phyloP scores from a whole-genome alignment of 306 rosid species.

The Rosa lucieae region DNA sequence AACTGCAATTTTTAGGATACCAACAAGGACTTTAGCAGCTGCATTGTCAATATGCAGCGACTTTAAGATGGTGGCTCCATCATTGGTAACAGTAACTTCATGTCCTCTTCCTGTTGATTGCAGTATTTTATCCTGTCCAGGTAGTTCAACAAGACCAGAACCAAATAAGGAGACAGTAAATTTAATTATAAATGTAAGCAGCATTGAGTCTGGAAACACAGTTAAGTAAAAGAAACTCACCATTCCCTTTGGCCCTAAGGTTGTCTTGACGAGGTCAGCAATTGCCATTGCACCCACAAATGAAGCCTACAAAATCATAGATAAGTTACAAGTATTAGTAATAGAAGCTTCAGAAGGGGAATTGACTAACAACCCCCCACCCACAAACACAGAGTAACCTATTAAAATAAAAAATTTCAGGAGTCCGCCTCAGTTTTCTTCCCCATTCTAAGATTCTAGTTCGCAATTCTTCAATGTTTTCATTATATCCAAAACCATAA shows the following conservation, averaged over 20 bases:
- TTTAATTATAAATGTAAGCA: neutral
- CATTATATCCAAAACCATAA: neutral
- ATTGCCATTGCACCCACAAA: conserved; percentile 95
- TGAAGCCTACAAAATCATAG: conserved; percentile 55
- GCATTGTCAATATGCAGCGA: conserved; percentile 96
- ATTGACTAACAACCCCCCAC: neutral
- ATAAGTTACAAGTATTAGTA: neutral
- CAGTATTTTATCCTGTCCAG: conserved; percentile 82
- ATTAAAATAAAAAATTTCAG: neutral
- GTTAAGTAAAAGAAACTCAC: conserved; percentile 34
- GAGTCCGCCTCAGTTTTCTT: neutral
- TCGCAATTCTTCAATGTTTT: neutral
- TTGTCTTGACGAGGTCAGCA: conserved; percentile 96
- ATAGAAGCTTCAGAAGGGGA: neutral
- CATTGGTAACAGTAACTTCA: conserved; percentile 83
- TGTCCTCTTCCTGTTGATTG: conserved; percentile 97
- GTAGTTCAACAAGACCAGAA: conserved; percentile 14
- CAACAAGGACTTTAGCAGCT: conserved; percentile 98
- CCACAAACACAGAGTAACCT: neutral
- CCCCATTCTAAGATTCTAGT: neutral
- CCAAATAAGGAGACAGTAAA: conserved; percentile 7
- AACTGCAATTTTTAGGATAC: conserved; percentile 61
- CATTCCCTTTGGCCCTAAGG: conserved; percentile 98
- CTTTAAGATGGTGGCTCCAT: conserved; percentile 96
- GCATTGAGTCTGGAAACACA: neutral